Evolutionary conservation across 495 filamentous ascomycete species (phyloP), one percentile per base, ranked within the genome.

Genomic region (Xylaria sp.): DNA sequence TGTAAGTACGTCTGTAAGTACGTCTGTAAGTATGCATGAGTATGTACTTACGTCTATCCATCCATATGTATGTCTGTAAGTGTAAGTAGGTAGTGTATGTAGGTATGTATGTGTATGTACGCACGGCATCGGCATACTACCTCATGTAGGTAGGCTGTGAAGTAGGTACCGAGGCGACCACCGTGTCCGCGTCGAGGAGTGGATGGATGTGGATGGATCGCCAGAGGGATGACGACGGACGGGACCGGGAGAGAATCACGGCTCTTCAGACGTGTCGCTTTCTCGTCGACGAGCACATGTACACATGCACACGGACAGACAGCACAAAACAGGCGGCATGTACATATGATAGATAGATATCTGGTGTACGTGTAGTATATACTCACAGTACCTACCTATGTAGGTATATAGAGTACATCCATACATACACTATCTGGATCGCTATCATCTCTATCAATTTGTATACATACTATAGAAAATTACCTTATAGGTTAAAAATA

Each of bases 81-180:
- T 40, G 44, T 3, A 44, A 14, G 63, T 55, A 52, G 6, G 33
- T 19, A 61, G 37, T 62, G 50, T 14, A 26, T 21, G 50, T 53
- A 26, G 19, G 59, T 62, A 43, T 24, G 37, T 62, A 14, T 55
- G 52, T 31, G 37, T 61, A 69, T 61, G 57, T 61, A 55, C 33
- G 67, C 55, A 69, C 67, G 67, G 59, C 67, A 69, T 69, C 67
- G 59, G 55, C 59, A 61, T 61, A 61, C 57, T 55, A 69, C 59
- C 67, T 61, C 26, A 61, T 62, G 59, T 62, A 62, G 41, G 58
- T n/a, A 21, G 26, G 55, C 17, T 37, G 33, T 59, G 57, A 26
- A 59, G 37, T 43, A 62, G 35, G 59, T 62, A 43, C 59, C 59
- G 59, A 41, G 24, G 48, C 17, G 43, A 43, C 17, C 58, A 61